These are phyloP conservation scores for Pseudonitzschia pungens DNA, from an alignment of 108 stramenopile genomes.

Conservation along the genomic window DNA sequence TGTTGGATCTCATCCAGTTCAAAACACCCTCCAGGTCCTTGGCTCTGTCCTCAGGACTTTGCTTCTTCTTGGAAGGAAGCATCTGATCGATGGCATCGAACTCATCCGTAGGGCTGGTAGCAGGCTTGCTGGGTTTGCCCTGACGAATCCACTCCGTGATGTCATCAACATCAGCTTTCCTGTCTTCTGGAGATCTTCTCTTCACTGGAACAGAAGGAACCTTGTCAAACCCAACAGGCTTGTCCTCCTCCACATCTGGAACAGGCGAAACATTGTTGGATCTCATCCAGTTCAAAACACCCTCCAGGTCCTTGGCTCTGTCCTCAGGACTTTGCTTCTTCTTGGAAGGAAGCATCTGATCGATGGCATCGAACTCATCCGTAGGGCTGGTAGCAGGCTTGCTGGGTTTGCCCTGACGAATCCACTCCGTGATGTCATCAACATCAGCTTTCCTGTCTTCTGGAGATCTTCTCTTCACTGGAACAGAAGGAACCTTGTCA, in stretches of 20 bases:
- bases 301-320: constrained; percentile 23
- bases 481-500: constrained; percentile 14
- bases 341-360: constrained; percentile 28
- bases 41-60: constrained; percentile 33
- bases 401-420: constrained; percentile 12
- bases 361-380: constrained; percentile 20
- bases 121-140: constrained; percentile 21
- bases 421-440: constrained; percentile 21
- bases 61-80: constrained; percentile 19
- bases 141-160: constrained; percentile 34
- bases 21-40: constrained; percentile 39
- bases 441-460: constrained; percentile 28
- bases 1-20: constrained; percentile 20
- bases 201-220: constrained; percentile 10
- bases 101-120: background rate
- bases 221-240: background rate
- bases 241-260: constrained; percentile 5
- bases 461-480: constrained; percentile 18
- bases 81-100: constrained; percentile 25
- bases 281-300: constrained; percentile 41
- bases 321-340: constrained; percentile 31
- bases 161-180: constrained; percentile 25
- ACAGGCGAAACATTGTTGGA: constrained; percentile 20
- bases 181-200: constrained; percentile 14
- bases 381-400: constrained; percentile 4